Evolutionary conservation across 225 moss, liverwort and hornwort genomes (phyloP).

Genomic region (Polytrichum formosum): DNA sequence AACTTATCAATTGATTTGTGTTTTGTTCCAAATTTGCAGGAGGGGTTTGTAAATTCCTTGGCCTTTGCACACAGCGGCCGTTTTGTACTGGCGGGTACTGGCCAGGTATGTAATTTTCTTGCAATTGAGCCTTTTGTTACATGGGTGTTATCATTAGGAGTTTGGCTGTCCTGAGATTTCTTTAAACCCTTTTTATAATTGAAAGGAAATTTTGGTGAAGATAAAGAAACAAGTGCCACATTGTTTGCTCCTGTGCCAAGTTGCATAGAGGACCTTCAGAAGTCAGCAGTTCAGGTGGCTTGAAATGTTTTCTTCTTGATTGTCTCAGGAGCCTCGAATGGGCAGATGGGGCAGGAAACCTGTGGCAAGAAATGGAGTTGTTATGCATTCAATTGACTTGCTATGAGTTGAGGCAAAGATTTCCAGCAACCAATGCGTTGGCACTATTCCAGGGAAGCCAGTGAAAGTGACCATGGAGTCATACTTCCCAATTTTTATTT

Average conservation of each 20-base stretch:
- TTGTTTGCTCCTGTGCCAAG: not conserved
- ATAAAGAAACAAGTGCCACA: no score
- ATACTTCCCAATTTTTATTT: no score
- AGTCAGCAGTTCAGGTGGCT: not conserved
- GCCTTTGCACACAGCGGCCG: conserved; percentile 82
- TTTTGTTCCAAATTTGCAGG: conserved; percentile 35
- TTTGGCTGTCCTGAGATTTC: not conserved
- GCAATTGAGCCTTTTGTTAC: not conserved
- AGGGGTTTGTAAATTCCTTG: conserved; percentile 92
- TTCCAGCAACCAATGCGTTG: no score
- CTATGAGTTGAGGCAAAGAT: conserved; percentile 19
- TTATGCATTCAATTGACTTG: conserved; percentile 67
- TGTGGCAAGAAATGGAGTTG: conserved; percentile 77
- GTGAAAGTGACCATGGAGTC: no score
- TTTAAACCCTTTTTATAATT: not conserved
- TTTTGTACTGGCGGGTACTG: conserved; percentile 85
- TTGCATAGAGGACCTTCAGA: not conserved
- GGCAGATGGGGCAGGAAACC: conserved; percentile 89
- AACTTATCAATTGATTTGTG: no score
- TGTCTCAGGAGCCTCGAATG: conserved; percentile 89
- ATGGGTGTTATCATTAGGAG: not conserved
- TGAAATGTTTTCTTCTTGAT: conserved; percentile 7
- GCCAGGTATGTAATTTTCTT: conserved; percentile 60
- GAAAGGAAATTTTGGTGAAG: not conserved
- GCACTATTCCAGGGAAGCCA: no score